Conservation (phyloP, 345 rosid species). For the Arabis hirsuta region DNA sequence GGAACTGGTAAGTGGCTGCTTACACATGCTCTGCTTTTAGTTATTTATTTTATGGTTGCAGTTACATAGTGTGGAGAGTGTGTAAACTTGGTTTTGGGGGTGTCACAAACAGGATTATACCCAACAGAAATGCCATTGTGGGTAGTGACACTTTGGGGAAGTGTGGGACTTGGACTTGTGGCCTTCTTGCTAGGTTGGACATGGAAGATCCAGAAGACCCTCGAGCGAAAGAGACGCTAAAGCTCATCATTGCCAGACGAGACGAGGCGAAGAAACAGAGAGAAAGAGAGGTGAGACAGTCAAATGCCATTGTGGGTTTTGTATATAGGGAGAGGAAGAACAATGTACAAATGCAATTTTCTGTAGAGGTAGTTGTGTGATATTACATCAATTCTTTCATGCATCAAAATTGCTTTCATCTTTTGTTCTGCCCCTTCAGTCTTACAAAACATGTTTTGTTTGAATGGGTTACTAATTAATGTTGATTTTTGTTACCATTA, state of each 20-base stretch:
- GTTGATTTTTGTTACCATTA: constrained; percentile 2
- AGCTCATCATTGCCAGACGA: constrained; percentile 33
- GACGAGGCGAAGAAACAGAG: not conserved
- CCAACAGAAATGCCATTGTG: constrained; percentile 84
- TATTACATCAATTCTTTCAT: constrained; percentile 38
- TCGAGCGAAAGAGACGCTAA: constrained; percentile 68
- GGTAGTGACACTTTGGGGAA: constrained; percentile 76
- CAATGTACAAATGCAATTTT: constrained; percentile 47
- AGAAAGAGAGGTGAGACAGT: constrained; percentile 39
- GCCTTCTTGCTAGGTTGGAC: constrained; percentile 74
- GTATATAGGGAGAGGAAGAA: constrained; percentile 41
- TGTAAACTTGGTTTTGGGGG: constrained; percentile 16
- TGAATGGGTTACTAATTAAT: not conserved
- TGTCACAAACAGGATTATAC: constrained; percentile 63
- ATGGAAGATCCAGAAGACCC: constrained; percentile 65
- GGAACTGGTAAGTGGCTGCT: constrained; percentile 70
- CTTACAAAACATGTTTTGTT: constrained; percentile 14
- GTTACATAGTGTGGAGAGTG: constrained; percentile 14
- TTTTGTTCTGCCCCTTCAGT: constrained; percentile 29
- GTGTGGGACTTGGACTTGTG: constrained; percentile 61
- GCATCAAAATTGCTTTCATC: constrained; percentile 33
- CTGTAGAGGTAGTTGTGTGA: constrained; percentile 40
- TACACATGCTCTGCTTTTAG: constrained; percentile 14
- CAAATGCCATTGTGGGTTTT: constrained; percentile 40
- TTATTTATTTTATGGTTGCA: not conserved